Evolutionary conservation across 768 basidiomycete genomes (phyloP), one percentile per base, ranked within the genome.

Genomic region (Vararia minispora): DNA sequence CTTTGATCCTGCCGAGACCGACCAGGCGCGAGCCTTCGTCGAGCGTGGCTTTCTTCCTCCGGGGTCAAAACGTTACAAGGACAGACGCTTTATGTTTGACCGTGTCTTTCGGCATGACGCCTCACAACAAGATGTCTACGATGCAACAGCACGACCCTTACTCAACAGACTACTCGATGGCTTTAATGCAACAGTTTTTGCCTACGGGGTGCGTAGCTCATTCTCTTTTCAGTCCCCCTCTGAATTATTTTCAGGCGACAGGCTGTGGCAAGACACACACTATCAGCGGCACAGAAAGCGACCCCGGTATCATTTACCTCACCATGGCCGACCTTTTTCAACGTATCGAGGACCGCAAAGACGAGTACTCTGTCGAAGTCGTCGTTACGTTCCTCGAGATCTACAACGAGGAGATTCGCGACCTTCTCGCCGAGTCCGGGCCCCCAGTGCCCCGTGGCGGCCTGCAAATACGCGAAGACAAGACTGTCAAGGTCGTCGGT

Each of bases 211-310:
- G 59, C 58, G 86, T 66, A 27, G 39, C 32, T 45, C 44, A 16
- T 35, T 24, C 23, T 33, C 24, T 39, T 18, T 16, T 31, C 12
- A n/a, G n/a, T 28, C 31, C 18, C 35, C 36, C 41, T 34, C 7
- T 26, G 35, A 38, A 52, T 47, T 33, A 37, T 25, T 10, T 41
- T 29, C 53, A 98, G 95, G 95, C 95, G 17, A 98, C 95, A n/a
- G 95, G 95, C n/a, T 98, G 95, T 57, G 95, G 95, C 47, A 99
- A 99, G 62, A 99, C 95, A 4, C 92, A 98, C 60, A 99, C 95
- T 14, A 97, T 99, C 58, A 95, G 90, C 51, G 94, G 94, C 41
- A 82, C 85, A 26, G 80, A 83, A 31, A 55, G 58, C 16, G 84
- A 94, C 56, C 89, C 88, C 13, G 95, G 95, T 22, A 79, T 95